Evolutionary conservation across 768 basidiomycete species (phyloP).

Genomic region (Mycena galopus): DNA sequence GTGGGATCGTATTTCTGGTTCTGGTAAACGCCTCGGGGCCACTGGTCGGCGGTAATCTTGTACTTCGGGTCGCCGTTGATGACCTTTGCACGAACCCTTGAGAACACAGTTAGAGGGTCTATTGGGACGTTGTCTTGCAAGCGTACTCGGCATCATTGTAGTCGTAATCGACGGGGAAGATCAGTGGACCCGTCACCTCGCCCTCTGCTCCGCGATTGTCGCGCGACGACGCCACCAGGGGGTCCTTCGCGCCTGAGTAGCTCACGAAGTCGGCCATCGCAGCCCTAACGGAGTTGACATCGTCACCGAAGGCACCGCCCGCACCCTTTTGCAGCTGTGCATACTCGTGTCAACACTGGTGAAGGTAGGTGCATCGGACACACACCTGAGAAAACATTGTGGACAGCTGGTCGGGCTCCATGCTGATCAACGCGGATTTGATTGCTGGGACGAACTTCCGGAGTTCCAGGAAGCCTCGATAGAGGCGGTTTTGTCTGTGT

Average conservation of each 20-base stretch:
- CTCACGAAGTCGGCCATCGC: slow-evolving; percentile 42
- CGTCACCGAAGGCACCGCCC: slow-evolving; percentile 39
- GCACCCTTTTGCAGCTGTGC: slow-evolving; percentile 43
- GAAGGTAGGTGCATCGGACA: not conserved
- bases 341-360: not conserved
- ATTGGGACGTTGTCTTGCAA: not conserved
- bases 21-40: slow-evolving; percentile 36
- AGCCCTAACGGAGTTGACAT: slow-evolving; percentile 36
- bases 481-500: slow-evolving; percentile 13
- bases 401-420: not conserved
- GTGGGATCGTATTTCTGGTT: slow-evolving; percentile 17
- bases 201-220: slow-evolving; percentile 39
- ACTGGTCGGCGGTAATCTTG: slow-evolving; percentile 25
- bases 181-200: slow-evolving; percentile 42
- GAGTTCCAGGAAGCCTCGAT: slow-evolving; percentile 32
- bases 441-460: not conserved
- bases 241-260: not conserved
- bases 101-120: not conserved
- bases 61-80: slow-evolving; percentile 21
- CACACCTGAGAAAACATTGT: not conserved
- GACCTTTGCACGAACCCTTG: slow-evolving; percentile 38
- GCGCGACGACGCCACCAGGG: slow-evolving; percentile 20
- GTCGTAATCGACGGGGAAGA: slow-evolving; percentile 46
- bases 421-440: not conserved
- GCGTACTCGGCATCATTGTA: slow-evolving; percentile 40